A percentile compares a stretch with the other conserved stretches of the same genome.
phyloP scores from a whole-genome alignment of 257 asterid genomes.

The Rauvolfia tetraphylla region DNA sequence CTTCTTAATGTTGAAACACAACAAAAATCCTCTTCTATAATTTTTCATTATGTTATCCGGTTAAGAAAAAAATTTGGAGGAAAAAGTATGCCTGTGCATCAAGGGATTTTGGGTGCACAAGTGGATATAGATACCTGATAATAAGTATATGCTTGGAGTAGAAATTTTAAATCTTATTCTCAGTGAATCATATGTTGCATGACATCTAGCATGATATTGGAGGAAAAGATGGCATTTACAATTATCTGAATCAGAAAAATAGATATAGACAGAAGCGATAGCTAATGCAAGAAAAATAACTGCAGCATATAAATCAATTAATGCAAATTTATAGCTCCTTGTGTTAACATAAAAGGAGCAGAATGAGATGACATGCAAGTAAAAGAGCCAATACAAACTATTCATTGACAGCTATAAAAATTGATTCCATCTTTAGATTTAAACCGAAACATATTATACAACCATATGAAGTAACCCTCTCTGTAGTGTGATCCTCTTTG shows the following conservation, averaged over 20 bases:
- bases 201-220: not conserved
- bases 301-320: not conserved
- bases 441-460: not conserved
- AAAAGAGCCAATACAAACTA: not conserved
- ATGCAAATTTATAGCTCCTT: not conserved
- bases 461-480: too few species aligned
- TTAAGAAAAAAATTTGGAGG: not conserved
- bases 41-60: not conserved
- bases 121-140: not conserved
- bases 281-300: not conserved
- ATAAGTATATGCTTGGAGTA: not conserved
- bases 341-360: not conserved
- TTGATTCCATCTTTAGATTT: not conserved
- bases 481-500: too few species aligned
- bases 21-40: not conserved
- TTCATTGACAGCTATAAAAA: not conserved
- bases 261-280: not conserved
- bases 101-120: not conserved
- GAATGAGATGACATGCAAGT: not conserved
- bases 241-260: not conserved
- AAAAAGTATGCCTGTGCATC: not conserved
- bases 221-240: not conserved
- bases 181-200: not conserved
- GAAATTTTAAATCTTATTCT: not conserved
- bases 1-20: slow-evolving; percentile 6